Evolutionary conservation across 2,329 filamentous ascomycete genomes (phyloP), one percentile per base, ranked within the genome.

Genomic region (Aureobasidium melanogenum): DNA sequence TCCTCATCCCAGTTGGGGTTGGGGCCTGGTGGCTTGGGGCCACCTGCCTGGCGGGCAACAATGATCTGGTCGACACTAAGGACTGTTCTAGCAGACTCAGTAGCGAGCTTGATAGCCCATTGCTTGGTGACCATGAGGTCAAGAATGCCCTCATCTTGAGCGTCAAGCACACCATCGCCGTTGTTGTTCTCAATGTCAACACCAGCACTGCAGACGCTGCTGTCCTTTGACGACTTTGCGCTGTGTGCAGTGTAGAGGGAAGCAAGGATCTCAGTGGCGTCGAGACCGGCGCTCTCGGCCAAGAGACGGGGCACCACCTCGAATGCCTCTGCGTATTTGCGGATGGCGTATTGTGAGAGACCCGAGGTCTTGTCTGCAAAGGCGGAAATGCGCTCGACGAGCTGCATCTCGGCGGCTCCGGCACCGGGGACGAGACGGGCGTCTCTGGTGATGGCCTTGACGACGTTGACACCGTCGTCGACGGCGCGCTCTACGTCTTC

Each of bases 41-140:
- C 94, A 72, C 94, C 94, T 51, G 95, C 94, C 79, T 97, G 94
- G 78, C 93, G 86, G 65, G 95, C 92, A 62, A 99, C 94, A 73
- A 99, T 99, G 72, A 99, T 99, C 79, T 99, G 95, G 76, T 99
- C 94, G 41, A 99, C 94, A 51, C 91, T 96, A 66, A 99, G 80
- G 32, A 99, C 88, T 51, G 94, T 99, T 70, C 94, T 84, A 58
- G 91, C 93, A 43, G 94, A 88, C 77, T 99, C 94, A 26, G 93
- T 97, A 39, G 94, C 95, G 66, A 99, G 82, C 79, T 94, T 94
- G 76, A 99, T 96, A 50, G 94, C 94, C 93, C 92, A 97, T 72
- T 86, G 87, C 83, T 99, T 99, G 66, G 88, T 86, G 64, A 92
- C 85, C 77, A 97, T 83, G 46, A 99, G 82, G 73, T 99, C 95